Base-by-base conservation (phyloP, 768 basidiomycete genomes). In the Mycena galopus region DNA sequence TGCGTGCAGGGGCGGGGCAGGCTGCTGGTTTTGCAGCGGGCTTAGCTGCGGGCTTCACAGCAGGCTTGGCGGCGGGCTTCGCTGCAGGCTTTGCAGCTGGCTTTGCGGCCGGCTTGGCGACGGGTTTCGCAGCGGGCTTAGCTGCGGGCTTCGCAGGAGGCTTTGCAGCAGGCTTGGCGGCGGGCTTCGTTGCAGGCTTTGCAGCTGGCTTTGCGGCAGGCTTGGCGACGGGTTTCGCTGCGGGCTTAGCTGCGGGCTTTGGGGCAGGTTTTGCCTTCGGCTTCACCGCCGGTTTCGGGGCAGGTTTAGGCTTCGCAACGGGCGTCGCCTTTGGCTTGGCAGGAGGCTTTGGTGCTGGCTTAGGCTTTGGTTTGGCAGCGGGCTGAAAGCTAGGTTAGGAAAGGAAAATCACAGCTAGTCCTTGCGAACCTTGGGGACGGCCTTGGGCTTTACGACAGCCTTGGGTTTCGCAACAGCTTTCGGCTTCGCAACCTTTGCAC, bases 11-110 rank as follows among this genome's bases (percentile, higher is more conserved):
- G 39, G 42, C 2, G n/a, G 73, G 53, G 68, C 50, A 57, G 1
- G 57, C 23, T 16, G 69, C 23, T 3, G 53, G 53, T 32, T 65
- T 65, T 2, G 68, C 35, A 2, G 65, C 56, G 1, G 69, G 62
- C 42, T 71, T 71, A 0, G 68, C 53, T 0, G 21, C 21, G 0
- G 61, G 61, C 27, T 55, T 50, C 0, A n/a, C 44, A 1, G 17
- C 44, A 0, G 35, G 35, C 3, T 32, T 35, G 0, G 61, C 69
- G 0, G 44, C 58, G 44, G 35, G 57, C 23, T 59, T 58, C 11
- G 14, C 51, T 25, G 27, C 58, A 17, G 67, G 50, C 17, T 61
- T 60, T 12, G 44, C 57, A 3, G 47, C 23, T 10, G 47, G 47
- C 17, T 50, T 50, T 11, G 50, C 50, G 57, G n/a, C n/a, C n/a